These are phyloP conservation scores for Debaryomyces prosopidis DNA, from an alignment of 805 yeast species.

Conservation along the genomic window DNA sequence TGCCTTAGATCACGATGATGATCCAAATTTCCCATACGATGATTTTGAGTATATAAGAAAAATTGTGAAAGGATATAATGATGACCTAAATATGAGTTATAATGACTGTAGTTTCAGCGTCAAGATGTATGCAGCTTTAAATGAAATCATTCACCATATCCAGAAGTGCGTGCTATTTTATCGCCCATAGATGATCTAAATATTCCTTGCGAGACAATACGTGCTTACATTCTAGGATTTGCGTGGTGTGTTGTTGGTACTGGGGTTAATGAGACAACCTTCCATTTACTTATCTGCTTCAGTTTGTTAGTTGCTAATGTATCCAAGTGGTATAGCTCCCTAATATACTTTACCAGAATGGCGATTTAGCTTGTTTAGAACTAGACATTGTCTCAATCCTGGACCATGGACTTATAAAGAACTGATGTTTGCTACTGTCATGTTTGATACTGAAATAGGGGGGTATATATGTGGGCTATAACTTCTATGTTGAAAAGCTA, in stretches of 20 bases:
- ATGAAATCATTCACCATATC: slow-evolving; percentile 54
- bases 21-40: slow-evolving; percentile 30
- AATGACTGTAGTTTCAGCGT: slow-evolving; percentile 32
- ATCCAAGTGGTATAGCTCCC: slow-evolving; percentile 43
- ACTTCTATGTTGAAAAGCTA: slow-evolving; percentile 16
- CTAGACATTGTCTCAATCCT: slow-evolving; percentile 49
- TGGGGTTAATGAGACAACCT: slow-evolving; percentile 58
- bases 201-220: slow-evolving; percentile 51
- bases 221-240: slow-evolving; percentile 56
- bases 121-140: slow-evolving; percentile 44
- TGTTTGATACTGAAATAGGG: slow-evolving; percentile 14
- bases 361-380: slow-evolving; percentile 27
- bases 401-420: slow-evolving; percentile 68
- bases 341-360: slow-evolving; percentile 46
- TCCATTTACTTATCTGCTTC: slow-evolving; percentile 42
- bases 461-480: slow-evolving; percentile 31
- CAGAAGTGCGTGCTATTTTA: slow-evolving; percentile 68
- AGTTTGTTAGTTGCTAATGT: slow-evolving; percentile 47
- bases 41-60: slow-evolving; percentile 27
- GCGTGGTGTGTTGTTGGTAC: slow-evolving; percentile 55
- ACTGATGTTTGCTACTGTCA: slow-evolving; percentile 60
- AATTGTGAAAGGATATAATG: slow-evolving; percentile 2
- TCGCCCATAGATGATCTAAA: slow-evolving; percentile 56
- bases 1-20: slow-evolving; percentile 29
- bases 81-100: slow-evolving; percentile 1